phyloP scores from a whole-genome alignment of 2,329 filamentous ascomycete species.

The Fusarium tuaranense region DNA sequence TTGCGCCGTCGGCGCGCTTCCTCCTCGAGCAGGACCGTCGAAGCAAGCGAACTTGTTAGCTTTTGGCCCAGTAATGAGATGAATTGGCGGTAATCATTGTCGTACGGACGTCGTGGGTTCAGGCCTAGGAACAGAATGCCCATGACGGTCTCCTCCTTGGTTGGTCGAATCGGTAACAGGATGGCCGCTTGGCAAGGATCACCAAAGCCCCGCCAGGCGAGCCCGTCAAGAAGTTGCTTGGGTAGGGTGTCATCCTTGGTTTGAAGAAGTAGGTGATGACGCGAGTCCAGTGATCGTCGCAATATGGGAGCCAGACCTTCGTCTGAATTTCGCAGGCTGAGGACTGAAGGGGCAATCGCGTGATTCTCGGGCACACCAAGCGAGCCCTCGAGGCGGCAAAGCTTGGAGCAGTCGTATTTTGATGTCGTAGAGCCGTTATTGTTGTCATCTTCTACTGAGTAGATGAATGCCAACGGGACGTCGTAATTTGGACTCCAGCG shows the following conservation, averaged over 20 bases:
- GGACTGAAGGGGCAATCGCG: slow-evolving; percentile 52
- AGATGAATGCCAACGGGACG: slow-evolving; percentile 63
- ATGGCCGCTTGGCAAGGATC: slow-evolving; percentile 74
- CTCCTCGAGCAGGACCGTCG: slow-evolving; percentile 77
- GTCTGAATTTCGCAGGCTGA: slow-evolving; percentile 53
- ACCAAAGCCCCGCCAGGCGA: slow-evolving; percentile 73
- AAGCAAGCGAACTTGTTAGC: slow-evolving; percentile 75
- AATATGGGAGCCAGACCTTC: slow-evolving; percentile 55
- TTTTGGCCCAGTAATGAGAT: slow-evolving; percentile 67
- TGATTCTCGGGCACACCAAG: slow-evolving; percentile 60
- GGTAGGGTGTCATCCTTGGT: slow-evolving; percentile 67
- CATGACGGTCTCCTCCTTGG: slow-evolving; percentile 73
- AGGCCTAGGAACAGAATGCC: slow-evolving; percentile 77
- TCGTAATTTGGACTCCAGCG: slow-evolving; percentile 59
- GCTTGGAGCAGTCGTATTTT: slow-evolving; percentile 48
- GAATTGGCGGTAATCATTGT: slow-evolving; percentile 78
- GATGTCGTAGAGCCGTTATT: slow-evolving; percentile 42
- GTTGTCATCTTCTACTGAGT: slow-evolving; percentile 59
- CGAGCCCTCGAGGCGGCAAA: slow-evolving; percentile 58
- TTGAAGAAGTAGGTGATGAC: slow-evolving; percentile 55
- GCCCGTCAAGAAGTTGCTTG: slow-evolving; percentile 65
- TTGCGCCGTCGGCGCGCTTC: slow-evolving; percentile 69
- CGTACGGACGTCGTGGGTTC: slow-evolving; percentile 78
- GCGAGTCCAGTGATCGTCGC: slow-evolving; percentile 52
- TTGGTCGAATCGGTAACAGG: slow-evolving; percentile 75